Base-by-base conservation (phyloP, 169 alveolate genomes). In the Eimeria brunetti region DNA sequence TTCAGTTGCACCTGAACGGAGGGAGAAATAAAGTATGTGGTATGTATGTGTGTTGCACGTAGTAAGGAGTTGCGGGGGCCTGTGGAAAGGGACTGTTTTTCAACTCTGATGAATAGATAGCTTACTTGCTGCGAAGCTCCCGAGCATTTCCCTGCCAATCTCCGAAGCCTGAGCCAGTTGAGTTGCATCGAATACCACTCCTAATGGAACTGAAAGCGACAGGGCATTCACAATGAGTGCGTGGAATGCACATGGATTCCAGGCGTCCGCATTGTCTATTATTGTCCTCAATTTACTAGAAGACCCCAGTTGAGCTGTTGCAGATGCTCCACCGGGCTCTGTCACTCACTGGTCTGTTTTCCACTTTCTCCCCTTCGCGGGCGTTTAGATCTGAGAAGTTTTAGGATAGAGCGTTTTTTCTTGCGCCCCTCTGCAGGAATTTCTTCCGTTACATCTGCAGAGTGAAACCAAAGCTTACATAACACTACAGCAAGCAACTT, bases 41-140 rank as follows among this genome's bases (percentile, higher is more conserved):
- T n/a, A 49, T 80, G 46, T 38, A 44, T 24, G 11, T 0, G 5
- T 4, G n/a, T 1, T 24, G 41, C 46, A 30, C 27, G 0, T 20
- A 14, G 90, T 18, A 53, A 0, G 56, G 24, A 36, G 12, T 41
- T 53, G 18, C n/a, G 46, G 22, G 12, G 30, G 33, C 41, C 30
- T 27, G 58, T 24, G 41, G 14, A 49, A 24, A 41, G 41, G 44
- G 62, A 20, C 46, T 30, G 11, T 9, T 51, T 80, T 80, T 20
- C 27, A 30, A 33, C 46, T 9, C 16, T 53, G 41, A 36, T 36
- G 22, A 5, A 81, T 2, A 4, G 49, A 69, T 16, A 33, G 67
- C 83, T 2, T 62, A 62, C 92, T 62, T 86, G 53, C 27, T 24
- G 46, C 18, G 60, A 86, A 41, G 46, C 46, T 62, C 73, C 92